These are phyloP conservation scores for Pezicula neosporulosa DNA, from an alignment of 2,329 filamentous ascomycete species.

Conservation along the genomic window DNA sequence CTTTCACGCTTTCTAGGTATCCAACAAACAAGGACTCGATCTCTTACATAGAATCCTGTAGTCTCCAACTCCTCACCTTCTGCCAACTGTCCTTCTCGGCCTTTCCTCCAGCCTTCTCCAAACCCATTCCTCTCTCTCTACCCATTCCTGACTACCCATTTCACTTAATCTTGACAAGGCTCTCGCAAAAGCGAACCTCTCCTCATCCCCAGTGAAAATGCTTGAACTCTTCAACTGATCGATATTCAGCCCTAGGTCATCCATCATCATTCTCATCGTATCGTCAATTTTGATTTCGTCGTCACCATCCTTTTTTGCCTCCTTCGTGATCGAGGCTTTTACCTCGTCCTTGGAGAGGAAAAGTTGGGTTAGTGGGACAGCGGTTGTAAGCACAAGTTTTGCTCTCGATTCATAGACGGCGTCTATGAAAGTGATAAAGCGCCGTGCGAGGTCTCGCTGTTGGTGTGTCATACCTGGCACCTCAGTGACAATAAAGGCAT, in stretches of 20 bases:
- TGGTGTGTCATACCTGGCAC: slow-evolving; percentile 88
- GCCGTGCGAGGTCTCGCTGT: slow-evolving; percentile 80
- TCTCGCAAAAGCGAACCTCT: slow-evolving; percentile 91
- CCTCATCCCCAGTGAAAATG: slow-evolving; percentile 92
- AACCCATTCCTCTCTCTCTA: slow-evolving; percentile 70
- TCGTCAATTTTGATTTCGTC: slow-evolving; percentile 47
- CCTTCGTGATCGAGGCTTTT: slow-evolving; percentile 52
- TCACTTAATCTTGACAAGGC: slow-evolving; percentile 81
- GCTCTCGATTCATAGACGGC: slow-evolving; percentile 89
- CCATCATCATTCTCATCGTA: slow-evolving; percentile 77
- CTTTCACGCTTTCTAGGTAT: too few relatives aligned
- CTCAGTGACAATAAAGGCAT: slow-evolving; percentile 88
- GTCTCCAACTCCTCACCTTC: slow-evolving; percentile 43
- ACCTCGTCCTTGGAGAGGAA: slow-evolving; percentile 76
- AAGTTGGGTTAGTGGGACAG: slow-evolving; percentile 77
- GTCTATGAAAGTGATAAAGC: slow-evolving; percentile 98
- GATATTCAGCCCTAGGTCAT: slow-evolving; percentile 83
- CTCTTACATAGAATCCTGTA: slow-evolving; percentile 39
- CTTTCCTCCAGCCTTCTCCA: slow-evolving; percentile 38
- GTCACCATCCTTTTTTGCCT: slow-evolving; percentile 35
- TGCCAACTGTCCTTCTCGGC: slow-evolving; percentile 43
- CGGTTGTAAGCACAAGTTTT: slow-evolving; percentile 92
- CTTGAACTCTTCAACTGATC: slow-evolving; percentile 78
- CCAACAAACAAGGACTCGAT: not conserved
- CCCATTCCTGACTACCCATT: slow-evolving; percentile 95